Conservation (phyloP, 2,329 filamentous ascomycete genomes). For the Lojkania enalia region DNA sequence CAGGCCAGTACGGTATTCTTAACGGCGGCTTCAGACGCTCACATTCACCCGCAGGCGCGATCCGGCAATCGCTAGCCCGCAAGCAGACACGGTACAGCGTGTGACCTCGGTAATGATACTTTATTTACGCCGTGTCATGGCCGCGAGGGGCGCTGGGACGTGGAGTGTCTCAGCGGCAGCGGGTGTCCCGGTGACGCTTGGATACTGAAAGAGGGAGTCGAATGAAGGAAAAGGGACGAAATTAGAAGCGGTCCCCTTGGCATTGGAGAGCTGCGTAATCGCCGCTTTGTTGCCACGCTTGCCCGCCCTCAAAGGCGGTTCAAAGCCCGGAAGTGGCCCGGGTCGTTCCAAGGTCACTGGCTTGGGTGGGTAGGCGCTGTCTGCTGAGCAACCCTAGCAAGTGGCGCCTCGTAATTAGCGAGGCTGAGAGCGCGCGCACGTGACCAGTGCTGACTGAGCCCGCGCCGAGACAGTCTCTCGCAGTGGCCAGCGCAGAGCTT, state of each 20-base stretch:
- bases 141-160: conserved; percentile 6
- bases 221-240: conserved; percentile 1
- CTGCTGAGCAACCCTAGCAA: not conserved
- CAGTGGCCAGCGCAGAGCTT: not conserved
- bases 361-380: too few relatives aligned
- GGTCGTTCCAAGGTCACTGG: too few relatives aligned
- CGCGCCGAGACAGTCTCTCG: not conserved
- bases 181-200: too few relatives aligned
- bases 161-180: conserved; percentile 17
- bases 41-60: too few relatives aligned
- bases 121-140: too few relatives aligned
- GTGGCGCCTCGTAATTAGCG: not conserved
- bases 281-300: not conserved
- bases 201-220: not conserved
- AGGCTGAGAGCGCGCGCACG: not conserved
- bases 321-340: not conserved
- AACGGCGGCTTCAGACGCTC: too few relatives aligned
- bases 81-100: conserved; percentile 1
- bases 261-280: not conserved
- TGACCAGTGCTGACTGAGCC: not conserved
- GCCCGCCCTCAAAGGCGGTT: not conserved
- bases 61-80: conserved; percentile 2
- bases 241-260: conserved; percentile 7
- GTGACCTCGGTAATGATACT: too few relatives aligned
- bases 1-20: too few relatives aligned